phyloP scores from a whole-genome alignment of 2,329 filamentous ascomycete species.

The Ceratocystiopsis sp. region DNA sequence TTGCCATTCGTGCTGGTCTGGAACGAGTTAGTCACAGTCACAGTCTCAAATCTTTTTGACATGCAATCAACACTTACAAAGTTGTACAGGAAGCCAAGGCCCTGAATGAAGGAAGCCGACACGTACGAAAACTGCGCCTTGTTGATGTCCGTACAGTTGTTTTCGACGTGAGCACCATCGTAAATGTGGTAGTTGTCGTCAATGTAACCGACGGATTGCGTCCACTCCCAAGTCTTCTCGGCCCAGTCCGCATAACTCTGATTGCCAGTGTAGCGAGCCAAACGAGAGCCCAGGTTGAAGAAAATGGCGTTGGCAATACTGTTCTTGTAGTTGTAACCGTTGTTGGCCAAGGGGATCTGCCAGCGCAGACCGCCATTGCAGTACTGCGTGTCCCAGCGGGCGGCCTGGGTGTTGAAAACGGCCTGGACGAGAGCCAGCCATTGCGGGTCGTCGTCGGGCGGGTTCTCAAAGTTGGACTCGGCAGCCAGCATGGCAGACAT shows the following conservation, averaged over 20 bases:
- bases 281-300: conserved; percentile 37
- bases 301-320: conserved; percentile 32
- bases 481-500: conserved; percentile 53
- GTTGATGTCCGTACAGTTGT: conserved; percentile 40
- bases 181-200: conserved; percentile 35
- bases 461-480: conserved; percentile 49
- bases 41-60: too few species aligned
- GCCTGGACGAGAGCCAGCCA: conserved; percentile 61
- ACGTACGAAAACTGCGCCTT: conserved; percentile 53
- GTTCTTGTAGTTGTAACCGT: conserved; percentile 56
- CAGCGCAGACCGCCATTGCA: conserved; percentile 66
- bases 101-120: conserved; percentile 47
- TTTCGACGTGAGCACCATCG: conserved; percentile 40
- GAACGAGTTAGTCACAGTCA: too few species aligned
- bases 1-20: too few species aligned
- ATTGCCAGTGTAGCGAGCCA: conserved; percentile 60
- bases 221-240: conserved; percentile 54
- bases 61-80: conserved; percentile 30
- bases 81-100: conserved; percentile 53
- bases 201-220: conserved; percentile 35
- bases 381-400: conserved; percentile 50
- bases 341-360: conserved; percentile 65
- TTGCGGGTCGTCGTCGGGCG: conserved; percentile 36
- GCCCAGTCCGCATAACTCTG: conserved; percentile 65
- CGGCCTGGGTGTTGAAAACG: conserved; percentile 64